phyloP scores from a whole-genome alignment of 352 stramenopile genomes.

The Globisporangium splendens region DNA sequence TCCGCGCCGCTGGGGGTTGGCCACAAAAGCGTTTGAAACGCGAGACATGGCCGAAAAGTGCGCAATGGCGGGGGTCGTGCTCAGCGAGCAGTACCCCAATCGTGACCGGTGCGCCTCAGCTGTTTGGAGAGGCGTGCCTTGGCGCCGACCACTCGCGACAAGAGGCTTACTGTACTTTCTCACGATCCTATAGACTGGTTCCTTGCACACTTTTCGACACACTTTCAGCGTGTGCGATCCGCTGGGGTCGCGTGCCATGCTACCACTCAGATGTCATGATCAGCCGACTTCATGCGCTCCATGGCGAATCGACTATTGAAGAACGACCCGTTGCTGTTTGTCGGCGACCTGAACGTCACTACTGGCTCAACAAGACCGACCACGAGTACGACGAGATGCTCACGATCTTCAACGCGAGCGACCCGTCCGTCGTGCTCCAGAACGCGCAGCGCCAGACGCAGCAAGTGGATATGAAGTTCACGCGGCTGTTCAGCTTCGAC shows the following conservation, averaged over 20 bases:
- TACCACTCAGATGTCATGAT: conserved; percentile 69
- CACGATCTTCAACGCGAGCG: conserved; percentile 46
- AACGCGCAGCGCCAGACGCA: conserved; percentile 12
- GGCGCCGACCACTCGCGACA: conserved; percentile 71
- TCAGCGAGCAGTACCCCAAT: conserved; percentile 76
- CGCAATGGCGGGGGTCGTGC: conserved; percentile 68
- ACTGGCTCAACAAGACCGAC: conserved; percentile 68
- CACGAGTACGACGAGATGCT: conserved; percentile 84
- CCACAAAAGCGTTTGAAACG: conserved; percentile 60
- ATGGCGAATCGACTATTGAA: conserved; percentile 56
- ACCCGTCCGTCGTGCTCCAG: conserved; percentile 31
- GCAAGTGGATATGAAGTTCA: conserved; percentile 27
- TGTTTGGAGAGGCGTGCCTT: conserved; percentile 62
- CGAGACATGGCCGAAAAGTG: conserved; percentile 62
- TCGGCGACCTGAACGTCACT: conserved; percentile 75
- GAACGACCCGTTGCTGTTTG: conserved; percentile 60
- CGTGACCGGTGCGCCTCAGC: conserved; percentile 58
- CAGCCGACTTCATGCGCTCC: conserved; percentile 40
- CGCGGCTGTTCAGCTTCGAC: conserved; percentile 67
- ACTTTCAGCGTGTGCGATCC: conserved; percentile 78
- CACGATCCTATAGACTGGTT: conserved; percentile 71
- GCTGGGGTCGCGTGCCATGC: conserved; percentile 45
- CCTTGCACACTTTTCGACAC: conserved; percentile 71
- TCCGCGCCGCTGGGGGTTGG: conserved; percentile 71
- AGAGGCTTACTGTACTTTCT: conserved; percentile 77